Base-by-base conservation (phyloP, 2,329 filamentous ascomycete genomes). In the Colletotrichum tropicicola region DNA sequence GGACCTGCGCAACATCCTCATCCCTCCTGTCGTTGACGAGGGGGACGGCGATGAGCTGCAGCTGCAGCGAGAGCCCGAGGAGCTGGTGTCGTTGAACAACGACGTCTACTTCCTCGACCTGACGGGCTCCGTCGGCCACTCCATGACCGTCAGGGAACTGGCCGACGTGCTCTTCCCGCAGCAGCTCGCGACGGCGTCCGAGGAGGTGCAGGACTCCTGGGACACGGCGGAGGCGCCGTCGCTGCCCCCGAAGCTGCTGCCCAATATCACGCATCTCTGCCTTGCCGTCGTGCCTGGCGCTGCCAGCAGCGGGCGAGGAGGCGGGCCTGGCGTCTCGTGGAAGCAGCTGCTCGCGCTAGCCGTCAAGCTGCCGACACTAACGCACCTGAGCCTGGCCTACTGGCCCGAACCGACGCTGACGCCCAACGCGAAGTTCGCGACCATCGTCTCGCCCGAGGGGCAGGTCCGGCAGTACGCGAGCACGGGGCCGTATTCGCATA, bases 371-470 rank as follows among this genome's bases (percentile, higher is more conserved):
- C 80, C 80, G 0, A 82, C 79, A 13, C 74, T 90, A 39, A 90
- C 88, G 2, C 87, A 90, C 69, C 78, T 90, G 41, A 88, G 83
- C 68, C 79, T 90, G 6, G 86, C 87, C 15, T 85, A 84, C 71
- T 90, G 88, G 88, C 88, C 88, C 1, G 81, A 83, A 52, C 88
- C 88, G 2, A 82, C 81, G 15, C 75, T 88, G n/a, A 87, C 86
- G 2, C 85, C 85, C 8, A 84, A 85, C 68, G 82, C 86, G 6
- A 82, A 79, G 61, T 78, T 78, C 25, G 75, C 84, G 0, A 81
- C 82, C 2, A 74, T 89, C 2, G 74, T 79, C 1, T 81, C 82
- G 5, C 77, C 78, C 5, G 74, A 80, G 30, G 84, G 80, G 27
- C 76, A 70, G 28, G 41, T 32, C 12, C 73, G 87, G 9, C 82